Evolutionary conservation across 1,284 basidiomycete genomes (phyloP), one percentile per base, ranked within the genome.

Genomic region (Sphaerobolus stellatus): DNA sequence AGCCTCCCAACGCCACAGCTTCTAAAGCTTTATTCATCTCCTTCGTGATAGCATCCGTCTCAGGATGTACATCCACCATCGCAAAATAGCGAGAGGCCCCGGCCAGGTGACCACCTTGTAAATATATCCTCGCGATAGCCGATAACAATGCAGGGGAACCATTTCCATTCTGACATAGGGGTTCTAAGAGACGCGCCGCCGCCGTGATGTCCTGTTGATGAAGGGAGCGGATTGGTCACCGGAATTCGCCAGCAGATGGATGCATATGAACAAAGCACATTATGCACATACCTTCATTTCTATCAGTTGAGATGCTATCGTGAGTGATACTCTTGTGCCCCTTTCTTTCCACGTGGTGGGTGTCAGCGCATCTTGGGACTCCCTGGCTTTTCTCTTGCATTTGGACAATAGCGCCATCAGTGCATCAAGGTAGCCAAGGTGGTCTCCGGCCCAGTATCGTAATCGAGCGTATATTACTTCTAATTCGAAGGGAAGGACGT

Each of bases 351-450:
- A 92, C 86, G 90, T 88, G 2, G 71, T 55, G 13, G 16, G 51
- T 6, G 34, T 52, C 3, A 43, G 51, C 8, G n/a, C 36, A 6
- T 40, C 41, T 22, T 30, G 18, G 63, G 56, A 78, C 34, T 36
- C 73, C 29, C 76, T 80, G 3, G 83, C 85, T 34, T 75, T 88
- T 25, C 63, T 69, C 61, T 82, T 85, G 62, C 94, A 98, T 67
- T 78, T 86, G 33, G 75, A 81, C 56, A 98, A 80, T 66, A 99
- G 82, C 50, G 66, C 83, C 54, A 82, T 84, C 64, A 98, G 83
- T 24, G 83, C 81, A 66, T 92, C 89, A 52, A 90, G 73, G 67
- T 91, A 88, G 1, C 80, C 83, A 75, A 87, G 79, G 62, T 81
- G 75, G 66, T 91, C 89, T 24, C 84, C 86, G 1, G 82, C 75